Evolutionary conservation across 345 rosid genomes (phyloP).

Genomic region (Nephelium lappaceum): DNA sequence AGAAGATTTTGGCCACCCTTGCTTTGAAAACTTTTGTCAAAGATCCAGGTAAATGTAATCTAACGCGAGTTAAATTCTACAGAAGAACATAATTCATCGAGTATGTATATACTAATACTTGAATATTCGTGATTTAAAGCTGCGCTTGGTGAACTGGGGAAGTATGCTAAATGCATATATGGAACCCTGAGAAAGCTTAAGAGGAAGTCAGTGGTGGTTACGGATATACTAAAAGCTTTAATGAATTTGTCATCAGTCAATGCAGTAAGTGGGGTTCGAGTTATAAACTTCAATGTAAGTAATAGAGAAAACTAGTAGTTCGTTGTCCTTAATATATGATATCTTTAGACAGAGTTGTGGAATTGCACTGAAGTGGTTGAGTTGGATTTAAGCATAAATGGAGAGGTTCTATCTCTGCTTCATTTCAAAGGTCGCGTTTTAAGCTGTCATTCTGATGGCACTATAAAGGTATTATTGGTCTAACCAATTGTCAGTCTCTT

Average conservation of each 20-base stretch:
- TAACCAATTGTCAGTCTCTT: neutral
- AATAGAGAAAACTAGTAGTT: neutral
- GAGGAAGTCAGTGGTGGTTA: conserved; percentile 43
- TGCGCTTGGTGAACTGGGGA: conserved; percentile 54
- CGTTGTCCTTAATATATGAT: neutral
- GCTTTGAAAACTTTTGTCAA: conserved; percentile 58
- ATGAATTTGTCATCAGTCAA: conserved; percentile 58
- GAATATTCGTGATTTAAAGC: conserved; percentile 28
- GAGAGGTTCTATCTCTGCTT: conserved; percentile 55
- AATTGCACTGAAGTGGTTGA: conserved; percentile 45
- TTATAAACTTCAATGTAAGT: neutral
- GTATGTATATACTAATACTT: neutral
- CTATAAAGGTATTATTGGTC: conserved; percentile 52
- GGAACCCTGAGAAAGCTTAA: conserved; percentile 56
- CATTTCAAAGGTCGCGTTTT: conserved; percentile 48
- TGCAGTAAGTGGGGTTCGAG: conserved; percentile 48
- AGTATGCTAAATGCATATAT: conserved; percentile 60
- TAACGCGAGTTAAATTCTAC: neutral
- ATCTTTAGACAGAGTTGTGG: conserved; percentile 62
- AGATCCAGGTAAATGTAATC: conserved; percentile 45
- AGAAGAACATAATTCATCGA: neutral
- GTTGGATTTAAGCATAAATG: conserved; percentile 47
- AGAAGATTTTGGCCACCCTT: conserved; percentile 63
- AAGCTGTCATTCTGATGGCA: conserved; percentile 74
- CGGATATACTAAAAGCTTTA: conserved; percentile 61